Conservation (phyloP, 2,329 filamentous ascomycete species). For the Aspergillus sp. region DNA sequence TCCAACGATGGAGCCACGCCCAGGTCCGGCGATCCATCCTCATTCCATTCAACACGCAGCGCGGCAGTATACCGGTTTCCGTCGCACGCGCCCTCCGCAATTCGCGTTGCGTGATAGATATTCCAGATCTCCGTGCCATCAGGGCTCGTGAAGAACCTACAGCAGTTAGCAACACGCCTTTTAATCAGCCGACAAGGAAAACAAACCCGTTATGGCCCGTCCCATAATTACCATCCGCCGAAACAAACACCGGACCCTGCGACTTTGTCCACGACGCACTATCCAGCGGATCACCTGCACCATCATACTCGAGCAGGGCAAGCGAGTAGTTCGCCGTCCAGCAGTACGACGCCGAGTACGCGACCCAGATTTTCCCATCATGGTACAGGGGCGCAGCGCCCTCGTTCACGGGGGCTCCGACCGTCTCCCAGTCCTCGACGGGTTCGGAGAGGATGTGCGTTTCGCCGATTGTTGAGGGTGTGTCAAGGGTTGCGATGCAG, state of each 20-base stretch:
- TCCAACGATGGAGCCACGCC: slow-evolving; percentile 34
- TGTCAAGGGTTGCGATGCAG: slow-evolving; percentile 21
- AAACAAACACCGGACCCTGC: slow-evolving; percentile 56
- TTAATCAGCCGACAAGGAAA: neutral
- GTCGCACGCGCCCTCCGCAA: slow-evolving; percentile 56
- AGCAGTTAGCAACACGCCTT: neutral
- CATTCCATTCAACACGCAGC: slow-evolving; percentile 55
- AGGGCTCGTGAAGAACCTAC: slow-evolving; percentile 60
- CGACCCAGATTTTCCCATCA: slow-evolving; percentile 57
- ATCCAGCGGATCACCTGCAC: slow-evolving; percentile 52
- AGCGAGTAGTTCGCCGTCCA: slow-evolving; percentile 61
- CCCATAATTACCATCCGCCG: slow-evolving; percentile 61
- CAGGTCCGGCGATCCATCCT: slow-evolving; percentile 59
- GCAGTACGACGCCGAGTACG: slow-evolving; percentile 62
- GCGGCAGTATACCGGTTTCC: slow-evolving; percentile 59
- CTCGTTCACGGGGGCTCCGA: slow-evolving; percentile 59
- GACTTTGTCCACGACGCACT: slow-evolving; percentile 56
- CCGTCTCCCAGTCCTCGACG: slow-evolving; percentile 56
- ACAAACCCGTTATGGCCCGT: slow-evolving; percentile 56
- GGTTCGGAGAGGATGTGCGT: slow-evolving; percentile 57
- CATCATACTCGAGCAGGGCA: slow-evolving; percentile 59
- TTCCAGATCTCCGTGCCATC: slow-evolving; percentile 61
- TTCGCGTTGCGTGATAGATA: slow-evolving; percentile 60
- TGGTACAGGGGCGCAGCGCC: slow-evolving; percentile 60
- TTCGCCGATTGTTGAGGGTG: slow-evolving; percentile 41